phyloP scores from a whole-genome alignment of 345 rosid species.

The Luvunga scandens region DNA sequence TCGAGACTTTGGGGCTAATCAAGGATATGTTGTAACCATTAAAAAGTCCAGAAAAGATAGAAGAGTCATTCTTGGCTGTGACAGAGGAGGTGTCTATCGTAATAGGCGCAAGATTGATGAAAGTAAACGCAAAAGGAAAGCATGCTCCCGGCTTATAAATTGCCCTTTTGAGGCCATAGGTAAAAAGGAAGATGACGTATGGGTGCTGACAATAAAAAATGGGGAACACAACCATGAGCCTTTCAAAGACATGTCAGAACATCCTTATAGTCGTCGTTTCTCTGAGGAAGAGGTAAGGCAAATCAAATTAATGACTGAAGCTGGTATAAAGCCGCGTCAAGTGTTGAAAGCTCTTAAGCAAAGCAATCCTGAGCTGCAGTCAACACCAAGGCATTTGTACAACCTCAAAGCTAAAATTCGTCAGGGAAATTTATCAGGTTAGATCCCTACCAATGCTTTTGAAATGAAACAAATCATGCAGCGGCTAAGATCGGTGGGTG shows the following conservation, averaged over 20 bases:
- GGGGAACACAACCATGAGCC: slow-evolving; percentile 48
- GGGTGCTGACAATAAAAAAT: slow-evolving; percentile 39
- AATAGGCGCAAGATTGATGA: slow-evolving; percentile 52
- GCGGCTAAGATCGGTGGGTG: neutral
- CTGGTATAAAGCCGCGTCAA: slow-evolving; percentile 50
- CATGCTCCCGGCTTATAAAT: slow-evolving; percentile 44
- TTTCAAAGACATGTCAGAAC: slow-evolving; percentile 44
- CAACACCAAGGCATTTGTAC: slow-evolving; percentile 51
- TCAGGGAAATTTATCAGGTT: slow-evolving; percentile 42
- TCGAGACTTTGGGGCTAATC: slow-evolving; percentile 40
- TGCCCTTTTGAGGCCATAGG: slow-evolving; percentile 51
- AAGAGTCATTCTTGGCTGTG: slow-evolving; percentile 53
- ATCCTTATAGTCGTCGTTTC: slow-evolving; percentile 49
- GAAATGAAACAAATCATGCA: neutral
- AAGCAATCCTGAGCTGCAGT: slow-evolving; percentile 43
- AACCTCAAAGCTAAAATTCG: slow-evolving; percentile 52
- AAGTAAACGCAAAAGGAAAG: slow-evolving; percentile 46
- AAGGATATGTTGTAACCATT: slow-evolving; percentile 50
- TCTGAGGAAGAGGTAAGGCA: slow-evolving; percentile 45
- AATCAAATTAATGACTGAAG: slow-evolving; percentile 45
- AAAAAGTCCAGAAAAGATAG: slow-evolving; percentile 47
- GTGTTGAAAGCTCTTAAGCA: slow-evolving; percentile 43
- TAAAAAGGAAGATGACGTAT: slow-evolving; percentile 37
- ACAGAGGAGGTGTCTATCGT: slow-evolving; percentile 47
- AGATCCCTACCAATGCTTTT: neutral